Conservation (phyloP, 306 rosid species). For the Dryas alaskensis region DNA sequence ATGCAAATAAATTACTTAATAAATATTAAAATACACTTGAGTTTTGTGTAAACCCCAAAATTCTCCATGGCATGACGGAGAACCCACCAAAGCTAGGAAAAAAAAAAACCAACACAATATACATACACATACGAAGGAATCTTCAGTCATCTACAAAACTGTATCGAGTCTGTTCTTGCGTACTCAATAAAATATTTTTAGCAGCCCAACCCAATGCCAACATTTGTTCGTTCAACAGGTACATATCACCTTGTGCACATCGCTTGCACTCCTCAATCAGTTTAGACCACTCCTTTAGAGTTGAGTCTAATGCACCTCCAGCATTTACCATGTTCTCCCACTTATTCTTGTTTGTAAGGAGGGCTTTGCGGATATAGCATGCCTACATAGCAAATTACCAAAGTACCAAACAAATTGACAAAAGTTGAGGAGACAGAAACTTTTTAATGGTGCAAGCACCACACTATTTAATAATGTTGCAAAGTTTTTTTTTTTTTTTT, state of each 20-base stretch:
- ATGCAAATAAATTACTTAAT: background rate
- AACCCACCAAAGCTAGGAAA: constrained; percentile 1
- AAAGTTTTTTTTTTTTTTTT: background rate
- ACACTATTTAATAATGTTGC: background rate
- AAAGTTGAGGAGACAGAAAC: background rate
- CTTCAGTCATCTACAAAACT: constrained; percentile 52
- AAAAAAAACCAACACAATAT: background rate
- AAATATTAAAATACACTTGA: background rate
- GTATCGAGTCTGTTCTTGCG: constrained; percentile 60
- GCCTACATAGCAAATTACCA: constrained; percentile 41
- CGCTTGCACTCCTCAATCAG: constrained; percentile 57
- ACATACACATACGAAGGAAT: background rate
- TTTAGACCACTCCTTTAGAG: constrained; percentile 51
- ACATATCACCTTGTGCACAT: constrained; percentile 46
- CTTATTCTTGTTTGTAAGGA: constrained; percentile 31
- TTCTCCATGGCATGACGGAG: constrained; percentile 17
- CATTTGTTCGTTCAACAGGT: constrained; percentile 52
- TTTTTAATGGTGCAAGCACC: background rate
- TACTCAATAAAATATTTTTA: constrained; percentile 57
- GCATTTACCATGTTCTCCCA: constrained; percentile 40
- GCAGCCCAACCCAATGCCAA: constrained; percentile 59
- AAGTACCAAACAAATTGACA: background rate
- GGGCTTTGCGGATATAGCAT: constrained; percentile 55
- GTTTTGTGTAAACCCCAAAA: constrained; percentile 20
- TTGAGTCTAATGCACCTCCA: constrained; percentile 31